Conservation (phyloP, 345 rosid genomes). For the Litchi chinensis region DNA sequence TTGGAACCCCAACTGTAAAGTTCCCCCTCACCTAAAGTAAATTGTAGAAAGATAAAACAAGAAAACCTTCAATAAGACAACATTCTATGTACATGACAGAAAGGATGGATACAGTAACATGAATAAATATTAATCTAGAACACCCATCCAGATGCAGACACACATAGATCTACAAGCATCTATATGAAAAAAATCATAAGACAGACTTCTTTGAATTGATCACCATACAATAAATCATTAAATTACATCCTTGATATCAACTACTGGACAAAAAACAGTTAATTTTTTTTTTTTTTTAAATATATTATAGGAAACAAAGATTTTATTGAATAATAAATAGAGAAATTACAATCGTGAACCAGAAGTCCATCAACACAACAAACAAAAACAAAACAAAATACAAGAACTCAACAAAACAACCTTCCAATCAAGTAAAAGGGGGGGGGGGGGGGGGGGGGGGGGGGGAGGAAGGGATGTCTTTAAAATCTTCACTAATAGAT, state of each 20-base stretch:
- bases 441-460: too few relatives aligned
- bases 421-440: too few relatives aligned
- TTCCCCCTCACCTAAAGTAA: slow-evolving; percentile 70
- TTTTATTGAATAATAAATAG: too few relatives aligned
- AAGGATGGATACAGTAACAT: background rate
- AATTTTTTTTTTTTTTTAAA: too few relatives aligned
- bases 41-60: background rate
- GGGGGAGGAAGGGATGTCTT: too few relatives aligned
- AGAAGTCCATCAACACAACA: too few relatives aligned
- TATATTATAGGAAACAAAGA: too few relatives aligned
- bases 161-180: background rate
- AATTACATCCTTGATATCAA: background rate
- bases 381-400: too few relatives aligned
- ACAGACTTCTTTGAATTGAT: background rate
- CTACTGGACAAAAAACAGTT: background rate
- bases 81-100: background rate
- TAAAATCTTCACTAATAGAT: too few relatives aligned
- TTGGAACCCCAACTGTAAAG: slow-evolving; percentile 90
- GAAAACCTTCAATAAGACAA: slow-evolving; percentile 3
- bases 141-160: background rate
- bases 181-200: too few relatives aligned
- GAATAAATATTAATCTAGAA: background rate
- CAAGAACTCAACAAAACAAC: too few relatives aligned
- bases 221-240: background rate
- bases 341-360: too few relatives aligned